Evolutionary conservation across 2,329 filamentous ascomycete species (phyloP), one percentile per base, ranked within the genome.

Genomic region (Pyrenophora seminiperda): DNA sequence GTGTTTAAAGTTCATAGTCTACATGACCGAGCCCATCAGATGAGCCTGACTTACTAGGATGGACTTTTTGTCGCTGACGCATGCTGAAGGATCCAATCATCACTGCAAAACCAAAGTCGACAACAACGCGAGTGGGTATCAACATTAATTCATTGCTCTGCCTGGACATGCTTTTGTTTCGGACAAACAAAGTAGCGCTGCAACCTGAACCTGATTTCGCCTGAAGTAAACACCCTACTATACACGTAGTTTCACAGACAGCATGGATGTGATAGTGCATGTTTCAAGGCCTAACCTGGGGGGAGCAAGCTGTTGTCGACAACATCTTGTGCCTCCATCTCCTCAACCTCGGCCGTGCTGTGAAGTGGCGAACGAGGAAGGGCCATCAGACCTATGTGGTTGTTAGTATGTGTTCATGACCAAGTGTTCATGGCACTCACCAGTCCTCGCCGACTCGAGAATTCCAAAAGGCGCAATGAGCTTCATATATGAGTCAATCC

Each of bases 401-500:
- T 17, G 54, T 64, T 57, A 69, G 47, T 33, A 20, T 27, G 10
- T 6, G 5, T 22, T 11, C 15, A n/a, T 18, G 19, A 32, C 34
- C 50, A 7, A 33, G n/a, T 32, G n/a, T 43, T 11, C 46, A 45
- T 49, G 41, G 10, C n/a, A 67, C 76, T 74, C 53, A 81, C 78
- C 94, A 50, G 94, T 97, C 54, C 94, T 86, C 42, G 93, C 91
- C 41, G 92, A 97, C 78, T 99, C 94, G 42, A 99, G 83, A 63
- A 99, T 96, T 70, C 94, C 94, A 73, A 97, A 99, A 10, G 93
- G 93, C 49, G 85, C 82, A 68, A 99, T 87, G 56, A 99, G 83
- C 79, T 97, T 99, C 77, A 99, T 88, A 81, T 97, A 99, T 2
- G 91, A 96, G 76, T 99, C 91, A 70, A 99, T 96, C 76, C 94